Conservation (phyloP, 2,329 filamentous ascomycete genomes). For the Neopestalotiopsis clavispora region DNA sequence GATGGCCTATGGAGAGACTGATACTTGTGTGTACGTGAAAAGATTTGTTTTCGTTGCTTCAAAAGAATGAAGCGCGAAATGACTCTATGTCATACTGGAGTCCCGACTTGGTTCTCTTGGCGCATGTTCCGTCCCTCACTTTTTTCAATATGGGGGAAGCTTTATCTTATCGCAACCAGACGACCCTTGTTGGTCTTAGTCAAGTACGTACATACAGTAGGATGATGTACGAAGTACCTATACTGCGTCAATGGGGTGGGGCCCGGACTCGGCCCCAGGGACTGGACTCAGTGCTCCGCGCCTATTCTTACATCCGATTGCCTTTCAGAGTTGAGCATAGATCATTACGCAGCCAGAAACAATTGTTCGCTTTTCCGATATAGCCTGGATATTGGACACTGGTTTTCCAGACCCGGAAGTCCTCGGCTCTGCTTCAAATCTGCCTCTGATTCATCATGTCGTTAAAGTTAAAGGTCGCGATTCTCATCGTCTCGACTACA, state of each 20-base stretch:
- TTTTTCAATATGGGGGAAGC: neutral
- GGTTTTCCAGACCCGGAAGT: neutral
- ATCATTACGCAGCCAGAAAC: neutral
- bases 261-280: neutral
- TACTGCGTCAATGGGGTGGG: neutral
- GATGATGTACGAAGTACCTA: neutral
- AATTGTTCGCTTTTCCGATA: neutral
- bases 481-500: constrained; percentile 91
- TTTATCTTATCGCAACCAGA: constrained; percentile 19
- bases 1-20: neutral
- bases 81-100: neutral
- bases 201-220: neutral
- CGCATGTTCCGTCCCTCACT: neutral
- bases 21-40: neutral
- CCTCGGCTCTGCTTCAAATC: neutral
- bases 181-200: neutral
- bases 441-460: constrained; percentile 37
- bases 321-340: neutral
- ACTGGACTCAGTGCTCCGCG: neutral
- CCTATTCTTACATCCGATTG: neutral
- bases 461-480: constrained; percentile 68
- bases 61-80: neutral
- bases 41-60: neutral
- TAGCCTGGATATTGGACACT: neutral
- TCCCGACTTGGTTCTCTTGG: neutral